A percentile compares a stretch with the other conserved stretches of the same genome.
These are phyloP conservation scores for bread wheat (Triticum aestivum) DNA, from an alignment of 176 grass and related monocot genomes.

Conservation along the genomic window DNA sequence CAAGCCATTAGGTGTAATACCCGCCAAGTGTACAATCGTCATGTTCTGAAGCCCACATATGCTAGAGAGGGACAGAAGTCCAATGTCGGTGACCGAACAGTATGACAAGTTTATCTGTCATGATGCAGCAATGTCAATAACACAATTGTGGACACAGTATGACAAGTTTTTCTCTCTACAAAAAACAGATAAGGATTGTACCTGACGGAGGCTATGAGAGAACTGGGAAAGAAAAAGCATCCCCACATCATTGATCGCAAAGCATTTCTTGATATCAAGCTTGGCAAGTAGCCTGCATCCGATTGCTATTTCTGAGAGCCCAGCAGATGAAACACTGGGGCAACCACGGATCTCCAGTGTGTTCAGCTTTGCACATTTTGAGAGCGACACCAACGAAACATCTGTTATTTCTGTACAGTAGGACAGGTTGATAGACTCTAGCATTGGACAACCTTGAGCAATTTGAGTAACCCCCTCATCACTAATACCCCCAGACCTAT, in stretches of 20 bases:
- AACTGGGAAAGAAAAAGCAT: constrained; percentile 73
- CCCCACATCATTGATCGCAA: constrained; percentile 60
- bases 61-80: constrained; percentile 75
- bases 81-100: constrained; percentile 75
- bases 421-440: constrained; percentile 71
- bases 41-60: constrained; percentile 72
- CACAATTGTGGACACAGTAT: background rate
- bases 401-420: constrained; percentile 85
- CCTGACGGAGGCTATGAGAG: constrained; percentile 64
- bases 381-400: constrained; percentile 51
- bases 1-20: constrained; percentile 71
- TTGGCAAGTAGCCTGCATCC: constrained; percentile 66
- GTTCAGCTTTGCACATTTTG: constrained; percentile 60
- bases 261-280: constrained; percentile 87
- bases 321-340: constrained; percentile 46
- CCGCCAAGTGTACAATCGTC: constrained; percentile 66
- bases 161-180: background rate
- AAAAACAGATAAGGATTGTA: constrained; percentile 19
- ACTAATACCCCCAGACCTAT: constrained; percentile 68
- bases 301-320: constrained; percentile 51
- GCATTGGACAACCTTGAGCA: constrained; percentile 54
- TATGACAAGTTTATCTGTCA: constrained; percentile 94
- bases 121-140: background rate
- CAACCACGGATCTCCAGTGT: constrained; percentile 77
- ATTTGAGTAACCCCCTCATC: constrained; percentile 63